phyloP scores from a whole-genome alignment of 306 rosid species.

The Dicorynia guianensis region DNA sequence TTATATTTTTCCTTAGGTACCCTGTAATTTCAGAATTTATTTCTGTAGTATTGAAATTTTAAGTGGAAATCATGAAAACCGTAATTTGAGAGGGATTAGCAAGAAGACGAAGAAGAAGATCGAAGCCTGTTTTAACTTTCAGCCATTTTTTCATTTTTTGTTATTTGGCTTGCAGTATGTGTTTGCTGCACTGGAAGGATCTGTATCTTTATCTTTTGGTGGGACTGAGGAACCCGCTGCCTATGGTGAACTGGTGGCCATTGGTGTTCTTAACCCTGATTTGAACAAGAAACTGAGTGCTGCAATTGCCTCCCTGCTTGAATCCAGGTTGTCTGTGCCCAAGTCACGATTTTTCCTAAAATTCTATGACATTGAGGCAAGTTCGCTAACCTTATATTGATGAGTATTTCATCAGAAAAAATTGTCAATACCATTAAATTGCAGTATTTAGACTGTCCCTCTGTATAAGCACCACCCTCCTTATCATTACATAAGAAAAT shows the following conservation, averaged over 20 bases:
- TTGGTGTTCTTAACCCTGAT: conserved; percentile 66
- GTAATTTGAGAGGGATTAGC: no score
- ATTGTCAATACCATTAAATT: background rate
- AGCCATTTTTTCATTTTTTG: background rate
- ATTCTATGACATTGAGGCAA: conserved; percentile 70
- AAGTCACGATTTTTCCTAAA: conserved; percentile 66
- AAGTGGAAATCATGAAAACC: no score
- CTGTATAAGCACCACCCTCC: no score
- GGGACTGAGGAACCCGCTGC: conserved; percentile 72
- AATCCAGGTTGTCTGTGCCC: conserved; percentile 67
- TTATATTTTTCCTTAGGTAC: no score
- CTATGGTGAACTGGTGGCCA: conserved; percentile 70
- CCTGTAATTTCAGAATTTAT: no score
- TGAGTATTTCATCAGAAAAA: conserved; percentile 1
- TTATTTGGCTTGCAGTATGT: conserved; percentile 54
- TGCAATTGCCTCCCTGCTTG: conserved; percentile 58
- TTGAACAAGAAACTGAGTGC: conserved; percentile 72
- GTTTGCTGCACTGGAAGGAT: conserved; percentile 73
- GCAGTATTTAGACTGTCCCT: no score
- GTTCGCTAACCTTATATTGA: conserved; percentile 27
- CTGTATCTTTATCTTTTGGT: conserved; percentile 67
- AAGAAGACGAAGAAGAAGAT: no score
- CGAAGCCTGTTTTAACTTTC: no score
- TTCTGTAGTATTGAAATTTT: no score
- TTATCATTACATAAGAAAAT: no score